Percentiles rank a stretch among this genome's conserved stretches.
Conservation (phyloP, 1,284 basidiomycete species). For the Pseudozyma sp. region DNA sequence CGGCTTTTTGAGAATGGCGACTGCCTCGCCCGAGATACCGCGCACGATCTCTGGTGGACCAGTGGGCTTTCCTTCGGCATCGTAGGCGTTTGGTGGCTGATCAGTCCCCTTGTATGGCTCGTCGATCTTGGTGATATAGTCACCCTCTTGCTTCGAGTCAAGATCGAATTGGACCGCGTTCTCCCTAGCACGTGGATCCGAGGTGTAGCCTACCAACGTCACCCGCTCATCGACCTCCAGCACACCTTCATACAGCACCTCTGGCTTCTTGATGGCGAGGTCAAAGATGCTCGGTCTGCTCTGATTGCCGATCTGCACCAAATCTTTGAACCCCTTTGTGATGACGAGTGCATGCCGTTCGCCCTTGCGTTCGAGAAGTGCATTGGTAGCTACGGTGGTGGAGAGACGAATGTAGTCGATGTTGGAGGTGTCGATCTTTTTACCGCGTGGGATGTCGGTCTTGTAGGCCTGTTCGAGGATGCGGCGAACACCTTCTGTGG, state of each 20-base stretch:
- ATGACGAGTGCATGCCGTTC: conserved; percentile 90
- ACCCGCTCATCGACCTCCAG: conserved; percentile 94
- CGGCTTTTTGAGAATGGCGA: conserved; percentile 82
- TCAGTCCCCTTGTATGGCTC: conserved; percentile 59
- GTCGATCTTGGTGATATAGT: conserved; percentile 22
- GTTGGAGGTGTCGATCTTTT: conserved; percentile 80
- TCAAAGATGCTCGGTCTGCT: conserved; percentile 80
- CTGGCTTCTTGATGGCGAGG: conserved; percentile 73
- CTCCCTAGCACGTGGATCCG: conserved; percentile 82
- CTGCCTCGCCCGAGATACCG: conserved; percentile 90
- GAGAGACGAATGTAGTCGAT: conserved; percentile 92
- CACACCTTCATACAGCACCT: conserved; percentile 82
- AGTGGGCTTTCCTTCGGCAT: conserved; percentile 75
- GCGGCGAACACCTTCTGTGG: conserved; percentile 92
- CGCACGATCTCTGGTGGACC: conserved; percentile 80
- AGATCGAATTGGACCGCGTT: conserved; percentile 70
- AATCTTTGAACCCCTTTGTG: conserved; percentile 90
- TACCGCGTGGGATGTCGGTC: conserved; percentile 76
- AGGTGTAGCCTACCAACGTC: conserved; percentile 90
- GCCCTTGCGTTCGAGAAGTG: conserved; percentile 92
- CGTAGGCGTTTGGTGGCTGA: conserved; percentile 76
- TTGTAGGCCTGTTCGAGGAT: conserved; percentile 83
- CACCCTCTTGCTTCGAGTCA: conserved; percentile 20
- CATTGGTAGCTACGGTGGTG: conserved; percentile 96
- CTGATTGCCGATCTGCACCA: conserved; percentile 91